Percentiles rank a stretch among this genome's conserved stretches.
Conservation (phyloP, 23 red algal species). For the Gracilaria gracilis region DNA sequence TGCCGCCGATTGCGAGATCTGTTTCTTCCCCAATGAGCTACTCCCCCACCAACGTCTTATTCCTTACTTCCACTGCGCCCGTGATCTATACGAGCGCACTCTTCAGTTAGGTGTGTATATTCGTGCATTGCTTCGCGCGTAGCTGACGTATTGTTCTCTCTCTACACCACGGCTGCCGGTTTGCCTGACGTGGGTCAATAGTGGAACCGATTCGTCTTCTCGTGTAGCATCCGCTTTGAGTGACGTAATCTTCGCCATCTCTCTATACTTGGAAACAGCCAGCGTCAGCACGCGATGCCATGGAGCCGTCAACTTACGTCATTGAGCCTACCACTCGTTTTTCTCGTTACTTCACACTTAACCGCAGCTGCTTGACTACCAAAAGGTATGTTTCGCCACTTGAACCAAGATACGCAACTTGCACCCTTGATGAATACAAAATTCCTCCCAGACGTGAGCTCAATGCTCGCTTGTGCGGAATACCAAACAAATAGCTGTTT, state of each 20-base stretch:
- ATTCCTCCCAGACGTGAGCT: neutral
- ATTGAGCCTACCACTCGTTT: too few relatives aligned
- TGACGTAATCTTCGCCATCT: too few relatives aligned
- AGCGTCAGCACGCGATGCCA: neutral
- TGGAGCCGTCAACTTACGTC: too few relatives aligned
- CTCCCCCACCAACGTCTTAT: neutral
- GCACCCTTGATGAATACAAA: neutral
- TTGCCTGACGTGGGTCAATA: neutral
- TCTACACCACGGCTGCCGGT: neutral
- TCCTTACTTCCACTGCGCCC: neutral
- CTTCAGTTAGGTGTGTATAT: neutral
- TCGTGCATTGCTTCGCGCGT: neutral
- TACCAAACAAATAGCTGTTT: slow-evolving; percentile 23
- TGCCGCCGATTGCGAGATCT: too few relatives aligned
- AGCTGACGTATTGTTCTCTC: neutral
- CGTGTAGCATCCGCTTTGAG: too few relatives aligned
- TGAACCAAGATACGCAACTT: neutral
- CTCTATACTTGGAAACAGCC: neutral
- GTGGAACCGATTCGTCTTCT: too few relatives aligned
- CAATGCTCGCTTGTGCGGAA: neutral
- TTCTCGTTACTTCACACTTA: too few relatives aligned
- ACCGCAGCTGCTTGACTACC: too few relatives aligned
- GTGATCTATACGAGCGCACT: neutral
- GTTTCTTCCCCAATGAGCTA: too few relatives aligned
- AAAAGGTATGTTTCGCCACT: slow-evolving; percentile 2